Base-by-base conservation (phyloP, 306 rosid species). In the Casuarina cunninghamiana region DNA sequence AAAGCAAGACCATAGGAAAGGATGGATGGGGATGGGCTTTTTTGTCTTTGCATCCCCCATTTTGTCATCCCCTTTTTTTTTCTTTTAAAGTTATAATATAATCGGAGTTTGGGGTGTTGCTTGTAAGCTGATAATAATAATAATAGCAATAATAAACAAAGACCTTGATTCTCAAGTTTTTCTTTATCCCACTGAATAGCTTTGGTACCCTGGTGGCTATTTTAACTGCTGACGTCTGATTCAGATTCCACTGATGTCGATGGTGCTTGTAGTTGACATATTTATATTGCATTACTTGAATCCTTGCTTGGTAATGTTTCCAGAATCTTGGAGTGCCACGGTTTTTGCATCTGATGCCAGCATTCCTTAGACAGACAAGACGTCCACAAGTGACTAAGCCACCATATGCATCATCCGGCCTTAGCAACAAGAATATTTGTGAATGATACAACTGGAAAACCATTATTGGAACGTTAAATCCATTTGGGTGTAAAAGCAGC, bases 211-310 rank as follows among this genome's bases (percentile, higher is more conserved):
- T 32, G 39, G 5, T 65, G 17, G 17, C 38, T 39, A 17, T 17
- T 5, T 37, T 12, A 35, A 6, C 26, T 6, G 86, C 76, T 80
- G 86, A 85, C 79, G 44, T 70, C 73, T 78, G 75, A 80, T 78
- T 76, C 87, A 82, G 83, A 84, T 78, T 86, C 88, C 90, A 86
- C 88, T 44, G 38, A 44, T 44, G 54, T 60, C 26, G 17, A 73
- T 70, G 43, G 41, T 55, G 49, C 37, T 73, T 19, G 53, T 2
- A 53, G 75, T 80, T 72, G 53, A 21, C 76, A 60, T 74, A 50
- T 37, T 41, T 16, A n/a, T 35, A 62, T 74, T 41, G 63, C 57
- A 46, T 5, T 19, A 78, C 67, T 76, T 60, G 78, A 77, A 15
- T 75, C 81, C 71, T 19, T 45, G 70, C 71, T 37, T 12, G 26